A percentile compares a stretch with the other conserved stretches of the same genome.
Evolutionary conservation across 805 yeast species (phyloP).

Genomic region (Saturnispora saitoi): DNA sequence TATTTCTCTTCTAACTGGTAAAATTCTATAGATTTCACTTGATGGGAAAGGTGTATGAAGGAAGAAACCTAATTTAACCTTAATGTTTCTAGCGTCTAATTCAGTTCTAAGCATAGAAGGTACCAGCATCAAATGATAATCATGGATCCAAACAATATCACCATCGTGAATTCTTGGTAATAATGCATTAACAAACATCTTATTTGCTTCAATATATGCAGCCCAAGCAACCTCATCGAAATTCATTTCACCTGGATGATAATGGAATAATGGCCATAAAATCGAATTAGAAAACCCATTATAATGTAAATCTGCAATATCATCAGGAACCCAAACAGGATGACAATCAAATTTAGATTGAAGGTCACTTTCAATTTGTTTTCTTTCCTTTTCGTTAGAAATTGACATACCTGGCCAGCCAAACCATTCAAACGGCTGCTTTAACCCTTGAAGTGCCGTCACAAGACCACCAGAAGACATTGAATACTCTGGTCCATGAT

Average conservation of each 20-base stretch:
- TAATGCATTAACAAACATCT: slow-evolving; percentile 68
- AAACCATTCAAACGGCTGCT: slow-evolving; percentile 89
- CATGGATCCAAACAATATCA: slow-evolving; percentile 96
- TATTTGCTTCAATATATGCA: slow-evolving; percentile 90
- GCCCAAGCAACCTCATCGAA: slow-evolving; percentile 98
- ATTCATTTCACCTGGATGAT: slow-evolving; percentile 98
- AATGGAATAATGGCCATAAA: slow-evolving; percentile 96
- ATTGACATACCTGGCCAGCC: slow-evolving; percentile 97
- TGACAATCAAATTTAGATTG: slow-evolving; percentile 75
- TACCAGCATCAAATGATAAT: slow-evolving; percentile 90
- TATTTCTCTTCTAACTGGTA: slow-evolving; percentile 92
- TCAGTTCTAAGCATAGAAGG: slow-evolving; percentile 78
- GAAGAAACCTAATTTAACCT: slow-evolving; percentile 83
- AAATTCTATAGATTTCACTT: slow-evolving; percentile 87
- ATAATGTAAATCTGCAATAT: slow-evolving; percentile 90
- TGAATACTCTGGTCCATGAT: slow-evolving; percentile 54
- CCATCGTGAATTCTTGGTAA: slow-evolving; percentile 64
- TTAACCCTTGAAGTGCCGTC: slow-evolving; percentile 87
- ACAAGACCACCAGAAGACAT: slow-evolving; percentile 98
- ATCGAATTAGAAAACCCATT: slow-evolving; percentile 94
- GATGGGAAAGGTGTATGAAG: slow-evolving; percentile 98
- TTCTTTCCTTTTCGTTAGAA: slow-evolving; percentile 60
- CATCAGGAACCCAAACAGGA: slow-evolving; percentile 82
- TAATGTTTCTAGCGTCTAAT: slow-evolving; percentile 37
- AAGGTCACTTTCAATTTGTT: slow-evolving; percentile 59